phyloP scores from a whole-genome alignment of 129 eudicot genomes.

The Pulicaria dysenterica region DNA sequence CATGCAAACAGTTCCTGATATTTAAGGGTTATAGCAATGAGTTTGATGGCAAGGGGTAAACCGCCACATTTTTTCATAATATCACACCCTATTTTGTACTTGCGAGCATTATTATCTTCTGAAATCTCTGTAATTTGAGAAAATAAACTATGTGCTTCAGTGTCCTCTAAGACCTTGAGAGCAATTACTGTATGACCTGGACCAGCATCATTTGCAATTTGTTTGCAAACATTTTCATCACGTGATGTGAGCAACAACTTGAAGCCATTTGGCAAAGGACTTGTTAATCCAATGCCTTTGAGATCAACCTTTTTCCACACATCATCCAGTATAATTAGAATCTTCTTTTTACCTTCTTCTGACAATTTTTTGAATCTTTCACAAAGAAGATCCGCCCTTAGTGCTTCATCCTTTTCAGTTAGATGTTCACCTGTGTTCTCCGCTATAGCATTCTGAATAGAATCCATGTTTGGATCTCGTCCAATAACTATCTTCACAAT shows the following conservation, averaged over 20 bases:
- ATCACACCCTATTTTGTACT: neutral
- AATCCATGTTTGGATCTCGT: no score
- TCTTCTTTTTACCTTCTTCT: no score
- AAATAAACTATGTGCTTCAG: neutral
- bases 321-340: neutral
- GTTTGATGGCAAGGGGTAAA: neutral
- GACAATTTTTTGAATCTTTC: no score
- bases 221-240: neutral
- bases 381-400: no score
- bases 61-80: neutral
- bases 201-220: neutral
- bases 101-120: neutral
- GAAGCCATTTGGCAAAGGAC: neutral
- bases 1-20: neutral
- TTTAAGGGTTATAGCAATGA: neutral
- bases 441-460: no score
- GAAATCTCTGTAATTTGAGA: neutral
- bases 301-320: neutral
- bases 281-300: neutral
- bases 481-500: neutral
- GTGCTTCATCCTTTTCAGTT: no score
- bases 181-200: neutral
- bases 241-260: neutral
- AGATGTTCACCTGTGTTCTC: no score
- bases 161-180: neutral